phyloP scores from a whole-genome alignment of 2,329 filamentous ascomycete species.

The Botrytis paeoniae region DNA sequence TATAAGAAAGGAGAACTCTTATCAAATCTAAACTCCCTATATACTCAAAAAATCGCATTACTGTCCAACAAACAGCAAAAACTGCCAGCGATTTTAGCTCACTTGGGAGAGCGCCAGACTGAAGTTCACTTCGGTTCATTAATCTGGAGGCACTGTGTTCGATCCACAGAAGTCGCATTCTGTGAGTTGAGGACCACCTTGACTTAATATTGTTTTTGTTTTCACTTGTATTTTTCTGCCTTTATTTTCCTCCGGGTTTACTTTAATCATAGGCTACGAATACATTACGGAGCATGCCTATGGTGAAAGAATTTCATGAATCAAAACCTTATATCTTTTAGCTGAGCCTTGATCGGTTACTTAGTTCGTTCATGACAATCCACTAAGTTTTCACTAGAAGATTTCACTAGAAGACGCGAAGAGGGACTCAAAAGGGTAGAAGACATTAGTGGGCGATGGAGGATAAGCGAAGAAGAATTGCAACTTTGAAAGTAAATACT shows the following conservation, averaged over 20 bases:
- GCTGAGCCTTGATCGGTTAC: too few relatives aligned
- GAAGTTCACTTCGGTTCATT: slow-evolving; percentile 19
- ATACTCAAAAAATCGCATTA: background rate
- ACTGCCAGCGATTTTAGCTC: slow-evolving; percentile 20
- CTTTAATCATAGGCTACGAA: background rate
- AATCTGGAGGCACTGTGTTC: slow-evolving; percentile 22
- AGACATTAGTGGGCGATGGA: background rate
- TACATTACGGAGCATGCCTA: background rate
- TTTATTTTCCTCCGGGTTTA: background rate
- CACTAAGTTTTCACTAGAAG: background rate
- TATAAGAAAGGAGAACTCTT: background rate
- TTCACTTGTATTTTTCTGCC: background rate
- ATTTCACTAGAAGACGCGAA: background rate
- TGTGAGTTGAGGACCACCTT: slow-evolving; percentile 4
- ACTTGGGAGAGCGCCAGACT: slow-evolving; percentile 23
- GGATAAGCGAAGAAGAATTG: background rate
- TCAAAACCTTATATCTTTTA: background rate
- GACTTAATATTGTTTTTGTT: background rate
- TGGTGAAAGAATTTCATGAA: background rate
- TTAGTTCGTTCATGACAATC: background rate
- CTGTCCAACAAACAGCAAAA: slow-evolving; percentile 1
- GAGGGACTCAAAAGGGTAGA: background rate
- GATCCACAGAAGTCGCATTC: slow-evolving; percentile 22
- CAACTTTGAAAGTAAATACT: background rate
- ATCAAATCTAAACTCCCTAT: accelerated